Conservation (phyloP, 1,139 yeast species). For the Pichia sp. region DNA sequence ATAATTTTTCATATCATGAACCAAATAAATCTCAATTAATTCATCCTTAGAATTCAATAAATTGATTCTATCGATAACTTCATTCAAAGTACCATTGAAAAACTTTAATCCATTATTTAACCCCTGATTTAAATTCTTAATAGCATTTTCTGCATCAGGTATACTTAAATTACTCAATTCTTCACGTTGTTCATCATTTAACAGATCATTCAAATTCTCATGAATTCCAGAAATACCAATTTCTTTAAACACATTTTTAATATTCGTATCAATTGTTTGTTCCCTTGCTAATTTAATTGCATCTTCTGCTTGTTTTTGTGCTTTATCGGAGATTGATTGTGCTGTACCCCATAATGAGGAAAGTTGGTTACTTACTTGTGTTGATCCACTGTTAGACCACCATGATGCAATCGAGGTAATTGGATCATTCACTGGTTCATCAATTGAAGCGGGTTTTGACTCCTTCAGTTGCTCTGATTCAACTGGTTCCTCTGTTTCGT, state of each 20-base stretch:
- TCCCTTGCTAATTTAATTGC: slow-evolving; percentile 37
- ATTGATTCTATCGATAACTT: slow-evolving; percentile 47
- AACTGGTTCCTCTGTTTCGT: background rate
- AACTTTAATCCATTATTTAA: slow-evolving; percentile 30
- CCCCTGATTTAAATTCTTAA: slow-evolving; percentile 13
- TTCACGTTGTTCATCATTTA: slow-evolving; percentile 24
- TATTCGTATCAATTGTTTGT: slow-evolving; percentile 28
- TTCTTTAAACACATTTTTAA: slow-evolving; percentile 28
- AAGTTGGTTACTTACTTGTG: slow-evolving; percentile 64
- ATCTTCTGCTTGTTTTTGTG: slow-evolving; percentile 34
- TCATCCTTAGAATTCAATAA: slow-evolving; percentile 50
- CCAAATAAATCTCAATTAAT: slow-evolving; percentile 68
- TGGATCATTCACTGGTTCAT: slow-evolving; percentile 47
- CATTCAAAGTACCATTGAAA: slow-evolving; percentile 37
- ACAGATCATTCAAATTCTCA: slow-evolving; percentile 24
- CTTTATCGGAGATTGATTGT: slow-evolving; percentile 26
- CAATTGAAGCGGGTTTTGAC: background rate
- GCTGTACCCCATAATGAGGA: slow-evolving; percentile 61
- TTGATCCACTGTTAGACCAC: slow-evolving; percentile 76
- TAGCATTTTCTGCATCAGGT: slow-evolving; percentile 27
- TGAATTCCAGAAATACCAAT: slow-evolving; percentile 28
- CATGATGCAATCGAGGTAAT: slow-evolving; percentile 66
- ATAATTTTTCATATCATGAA: slow-evolving; percentile 78
- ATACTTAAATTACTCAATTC: slow-evolving; percentile 24
- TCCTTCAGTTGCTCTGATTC: too few relatives aligned